A percentile compares a stretch with the other conserved stretches of the same genome.
Conservation (phyloP, 306 rosid genomes). For the Cicer pinnatifidum region DNA sequence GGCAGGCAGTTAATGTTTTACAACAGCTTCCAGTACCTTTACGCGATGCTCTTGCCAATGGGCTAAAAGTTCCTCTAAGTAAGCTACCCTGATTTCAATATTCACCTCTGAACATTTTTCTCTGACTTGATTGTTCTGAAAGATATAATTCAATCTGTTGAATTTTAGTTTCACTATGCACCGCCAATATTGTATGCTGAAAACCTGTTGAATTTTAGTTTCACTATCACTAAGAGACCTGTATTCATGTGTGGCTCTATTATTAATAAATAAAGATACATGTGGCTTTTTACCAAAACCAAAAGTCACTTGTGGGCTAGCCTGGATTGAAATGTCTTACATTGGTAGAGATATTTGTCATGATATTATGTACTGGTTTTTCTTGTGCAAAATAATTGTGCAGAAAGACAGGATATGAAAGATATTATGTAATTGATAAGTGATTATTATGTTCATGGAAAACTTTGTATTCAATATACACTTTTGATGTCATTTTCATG, state of each 20-base stretch:
- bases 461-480: slow-evolving; percentile 21
- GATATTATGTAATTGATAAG: slow-evolving; percentile 20
- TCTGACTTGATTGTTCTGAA: slow-evolving; percentile 10
- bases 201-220: neutral
- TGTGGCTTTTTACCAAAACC: neutral
- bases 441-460: slow-evolving; percentile 3
- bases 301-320: neutral
- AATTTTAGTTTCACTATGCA: slow-evolving; percentile 29
- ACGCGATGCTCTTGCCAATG: slow-evolving; percentile 68
- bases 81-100: slow-evolving; percentile 45
- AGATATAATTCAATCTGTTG: slow-evolving; percentile 20
- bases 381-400: slow-evolving; percentile 8
- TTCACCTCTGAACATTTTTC: slow-evolving; percentile 16
- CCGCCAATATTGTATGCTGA: slow-evolving; percentile 28
- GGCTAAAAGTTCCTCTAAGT: slow-evolving; percentile 87
- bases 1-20: slow-evolving; percentile 70
- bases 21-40: slow-evolving; percentile 87
- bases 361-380: slow-evolving; percentile 26
- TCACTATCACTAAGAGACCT: slow-evolving; percentile 25
- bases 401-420: slow-evolving; percentile 2
- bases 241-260: slow-evolving; percentile 10
- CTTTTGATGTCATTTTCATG: slow-evolving; percentile 26
- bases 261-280: neutral
- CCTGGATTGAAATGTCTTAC: slow-evolving; percentile 14
- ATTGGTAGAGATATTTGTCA: neutral